Base-by-base conservation (phyloP, 1,139 yeast species). In the Yamadazyma conglobata region DNA sequence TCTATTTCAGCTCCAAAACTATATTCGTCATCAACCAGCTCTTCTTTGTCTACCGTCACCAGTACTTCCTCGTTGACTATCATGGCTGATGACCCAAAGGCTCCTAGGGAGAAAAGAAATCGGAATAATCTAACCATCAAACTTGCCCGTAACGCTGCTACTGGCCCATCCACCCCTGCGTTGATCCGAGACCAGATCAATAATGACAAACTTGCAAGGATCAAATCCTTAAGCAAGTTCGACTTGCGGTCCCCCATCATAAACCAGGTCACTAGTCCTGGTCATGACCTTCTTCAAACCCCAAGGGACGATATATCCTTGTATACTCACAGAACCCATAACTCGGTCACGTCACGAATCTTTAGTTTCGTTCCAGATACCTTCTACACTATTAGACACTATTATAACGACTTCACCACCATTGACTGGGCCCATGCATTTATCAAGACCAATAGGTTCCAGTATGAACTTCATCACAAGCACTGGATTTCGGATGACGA, bases 371-470 rank as follows among this genome's bases (percentile, higher is more conserved):
- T 46, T 8, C 54, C 54, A 3, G 48, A 44, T 11, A 32, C 47
- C 3, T 35, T 56, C 12, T 48, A 46, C 29, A 29, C 49, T 6
- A 35, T 52, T 23, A 40, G 70, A 23, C 60, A 56, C 42, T 73
- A 60, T 53, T 77, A 77, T 47, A 78, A 77, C 48, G 81, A 77
- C 48, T 77, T 76, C 50, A 77, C 84, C 15, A 75, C 82, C n/a
- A 73, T 76, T n/a, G 84, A 77, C 54, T 77, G 83, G 83, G 70
- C 75, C 3, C 62, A 65, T 24, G 80, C 78, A 18, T 66, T 66
- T 25, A 58, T 73, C 17, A 55, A 59, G 37, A 73, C 73, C 27
- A 72, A 77, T 24, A 55, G 58, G 25, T 58, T 77, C 31, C 60
- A 67, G 39, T 71, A 60, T 40, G 58, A 60, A 25, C 44, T 77